These are phyloP conservation scores for Panaeolus papilionaceus DNA, from an alignment of 768 basidiomycete genomes.

Conservation along the genomic window DNA sequence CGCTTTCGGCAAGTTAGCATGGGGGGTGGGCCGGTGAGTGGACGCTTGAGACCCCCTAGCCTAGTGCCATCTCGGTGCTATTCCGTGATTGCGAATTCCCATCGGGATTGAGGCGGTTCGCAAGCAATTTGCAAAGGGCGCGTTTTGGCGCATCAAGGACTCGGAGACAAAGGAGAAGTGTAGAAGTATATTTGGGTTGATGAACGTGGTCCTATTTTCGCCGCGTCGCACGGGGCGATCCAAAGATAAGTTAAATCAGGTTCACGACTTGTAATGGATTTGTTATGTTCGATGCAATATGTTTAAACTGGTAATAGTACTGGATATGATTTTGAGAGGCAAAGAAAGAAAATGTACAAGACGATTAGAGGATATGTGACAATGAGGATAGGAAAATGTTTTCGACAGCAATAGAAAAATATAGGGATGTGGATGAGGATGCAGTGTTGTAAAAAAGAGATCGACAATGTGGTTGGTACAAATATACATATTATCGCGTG, in stretches of 20 bases:
- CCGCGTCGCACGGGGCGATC: not conserved
- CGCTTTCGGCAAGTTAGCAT: not conserved
- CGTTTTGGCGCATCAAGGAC: not conserved
- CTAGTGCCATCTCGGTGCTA: not conserved
- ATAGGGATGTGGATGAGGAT: not conserved
- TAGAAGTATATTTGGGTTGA: not conserved
- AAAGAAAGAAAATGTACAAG: conserved; percentile 3
- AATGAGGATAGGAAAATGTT: not conserved
- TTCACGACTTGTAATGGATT: not conserved
- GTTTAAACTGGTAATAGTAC: not conserved
- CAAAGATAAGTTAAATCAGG: not conserved
- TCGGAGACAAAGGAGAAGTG: not conserved
- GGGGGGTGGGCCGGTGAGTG: not conserved
- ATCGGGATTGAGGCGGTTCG: not conserved
- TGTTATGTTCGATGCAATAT: not conserved
- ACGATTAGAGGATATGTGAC: conserved; percentile 12
- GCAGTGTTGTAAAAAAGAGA: not conserved
- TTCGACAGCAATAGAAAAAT: conserved; percentile 4
- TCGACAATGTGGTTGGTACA: conserved; percentile 4
- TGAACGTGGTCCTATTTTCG: not conserved
- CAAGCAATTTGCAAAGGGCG: not conserved
- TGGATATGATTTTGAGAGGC: not conserved
- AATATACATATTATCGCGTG: conserved; percentile 6
- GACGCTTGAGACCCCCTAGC: not conserved
- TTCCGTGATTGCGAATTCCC: conserved; percentile 8